Conservation (phyloP, 306 rosid genomes). For the Cyclanthera cordifolia region DNA sequence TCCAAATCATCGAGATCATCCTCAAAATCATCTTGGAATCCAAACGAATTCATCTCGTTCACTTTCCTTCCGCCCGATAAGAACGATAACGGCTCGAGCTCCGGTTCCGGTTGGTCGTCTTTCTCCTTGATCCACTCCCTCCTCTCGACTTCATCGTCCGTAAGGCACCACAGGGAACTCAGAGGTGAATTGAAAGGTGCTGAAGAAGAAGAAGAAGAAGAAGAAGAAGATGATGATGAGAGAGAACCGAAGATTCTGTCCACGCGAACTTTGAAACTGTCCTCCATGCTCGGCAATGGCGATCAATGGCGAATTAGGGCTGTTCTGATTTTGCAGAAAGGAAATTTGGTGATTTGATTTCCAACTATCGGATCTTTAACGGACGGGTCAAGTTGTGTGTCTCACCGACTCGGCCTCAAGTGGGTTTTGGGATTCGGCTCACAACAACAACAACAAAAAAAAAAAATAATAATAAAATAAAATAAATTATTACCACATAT, state of each 20-base stretch:
- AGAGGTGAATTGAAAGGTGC: constrained; percentile 22
- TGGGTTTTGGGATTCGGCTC: neutral
- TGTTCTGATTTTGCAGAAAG: neutral
- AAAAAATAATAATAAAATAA: too few relatives aligned
- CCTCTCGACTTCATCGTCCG: constrained; percentile 53
- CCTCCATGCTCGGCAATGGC: constrained; percentile 35
- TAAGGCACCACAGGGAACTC: constrained; percentile 64
- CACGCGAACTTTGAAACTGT: constrained; percentile 43
- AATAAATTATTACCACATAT: too few relatives aligned
- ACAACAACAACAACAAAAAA: too few relatives aligned
- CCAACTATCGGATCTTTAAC: neutral
- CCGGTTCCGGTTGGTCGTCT: constrained; percentile 28
- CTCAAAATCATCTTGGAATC: constrained; percentile 5
- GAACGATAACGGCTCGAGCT: constrained; percentile 15
- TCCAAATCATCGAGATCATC: constrained; percentile 36
- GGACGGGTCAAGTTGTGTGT: neutral
- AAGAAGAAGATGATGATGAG: constrained; percentile 15
- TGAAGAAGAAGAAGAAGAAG: neutral
- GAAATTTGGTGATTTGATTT: neutral
- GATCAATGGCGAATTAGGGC: neutral
- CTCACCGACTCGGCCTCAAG: neutral
- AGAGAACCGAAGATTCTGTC: constrained; percentile 40
- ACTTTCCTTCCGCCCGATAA: neutral
- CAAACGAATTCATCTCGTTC: neutral
- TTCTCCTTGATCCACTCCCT: constrained; percentile 31